Conservation (phyloP, 805 yeast species). For the Teunomyces kruisii region DNA sequence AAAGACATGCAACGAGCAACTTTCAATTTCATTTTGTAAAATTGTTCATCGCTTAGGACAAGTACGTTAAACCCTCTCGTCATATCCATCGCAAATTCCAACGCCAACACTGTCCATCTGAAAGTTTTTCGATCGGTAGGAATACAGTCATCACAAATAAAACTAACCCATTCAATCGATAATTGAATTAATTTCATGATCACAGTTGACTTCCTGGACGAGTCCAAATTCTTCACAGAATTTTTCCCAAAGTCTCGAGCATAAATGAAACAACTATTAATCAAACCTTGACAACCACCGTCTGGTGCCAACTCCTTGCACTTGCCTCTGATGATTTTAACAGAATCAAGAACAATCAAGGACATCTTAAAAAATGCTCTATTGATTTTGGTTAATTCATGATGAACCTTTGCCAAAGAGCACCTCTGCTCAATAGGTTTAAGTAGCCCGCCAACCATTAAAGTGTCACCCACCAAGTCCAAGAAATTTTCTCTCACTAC, state of each 20-base stretch:
- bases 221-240: constrained; percentile 62
- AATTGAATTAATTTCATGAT: constrained; percentile 71
- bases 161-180: constrained; percentile 88
- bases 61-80: constrained; percentile 87
- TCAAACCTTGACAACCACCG: constrained; percentile 70
- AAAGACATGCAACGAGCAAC: constrained; percentile 95
- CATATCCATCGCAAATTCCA: constrained; percentile 94
- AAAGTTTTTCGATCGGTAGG: constrained; percentile 91
- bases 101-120: constrained; percentile 93
- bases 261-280: constrained; percentile 72
- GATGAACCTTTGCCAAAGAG: constrained; percentile 70
- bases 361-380: constrained; percentile 68
- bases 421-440: constrained; percentile 62
- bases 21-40: constrained; percentile 65
- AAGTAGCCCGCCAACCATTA: constrained; percentile 34
- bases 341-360: constrained; percentile 61
- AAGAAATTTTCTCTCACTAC: constrained; percentile 57
- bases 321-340: constrained; percentile 50
- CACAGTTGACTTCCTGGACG: constrained; percentile 63
- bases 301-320: constrained; percentile 49
- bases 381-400: constrained; percentile 65
- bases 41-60: constrained; percentile 75
- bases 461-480: constrained; percentile 55
- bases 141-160: constrained; percentile 90
- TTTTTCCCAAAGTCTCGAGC: constrained; percentile 81